These are phyloP conservation scores for Flammula alnicola DNA, from an alignment of 1,284 basidiomycete species.

Conservation along the genomic window DNA sequence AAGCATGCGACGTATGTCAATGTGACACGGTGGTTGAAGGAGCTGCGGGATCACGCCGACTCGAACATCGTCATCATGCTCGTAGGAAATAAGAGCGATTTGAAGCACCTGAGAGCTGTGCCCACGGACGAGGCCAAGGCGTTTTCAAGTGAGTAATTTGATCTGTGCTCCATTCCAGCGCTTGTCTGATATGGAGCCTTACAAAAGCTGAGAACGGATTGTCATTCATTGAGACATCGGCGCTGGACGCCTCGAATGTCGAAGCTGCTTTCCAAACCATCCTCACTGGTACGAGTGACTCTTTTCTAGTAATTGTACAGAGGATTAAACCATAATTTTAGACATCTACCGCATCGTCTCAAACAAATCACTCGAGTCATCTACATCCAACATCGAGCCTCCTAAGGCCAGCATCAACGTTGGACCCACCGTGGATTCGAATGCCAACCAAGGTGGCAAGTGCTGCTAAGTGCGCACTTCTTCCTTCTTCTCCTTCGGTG, in stretches of 20 bases:
- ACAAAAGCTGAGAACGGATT: slow-evolving; percentile 73
- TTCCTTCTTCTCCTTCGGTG: slow-evolving; percentile 10
- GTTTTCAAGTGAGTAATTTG: slow-evolving; percentile 72
- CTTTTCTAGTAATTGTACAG: neutral
- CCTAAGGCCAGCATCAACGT: slow-evolving; percentile 71
- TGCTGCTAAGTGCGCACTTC: slow-evolving; percentile 41
- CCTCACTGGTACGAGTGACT: slow-evolving; percentile 70
- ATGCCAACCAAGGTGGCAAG: slow-evolving; percentile 43
- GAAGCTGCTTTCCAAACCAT: slow-evolving; percentile 98
- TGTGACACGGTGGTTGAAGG: slow-evolving; percentile 98
- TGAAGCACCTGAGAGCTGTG: slow-evolving; percentile 96
- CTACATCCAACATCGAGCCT: slow-evolving; percentile 54
- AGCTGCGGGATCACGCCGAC: slow-evolving; percentile 93
- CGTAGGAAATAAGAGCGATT: slow-evolving; percentile 96
- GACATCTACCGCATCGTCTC: slow-evolving; percentile 97
- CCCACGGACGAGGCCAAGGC: slow-evolving; percentile 93
- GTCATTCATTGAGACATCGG: slow-evolving; percentile 98
- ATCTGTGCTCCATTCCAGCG: neutral
- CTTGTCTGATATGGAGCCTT: slow-evolving; percentile 2
- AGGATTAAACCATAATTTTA: slow-evolving; percentile 33
- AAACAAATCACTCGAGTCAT: slow-evolving; percentile 82
- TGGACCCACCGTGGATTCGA: slow-evolving; percentile 53
- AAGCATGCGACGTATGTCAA: slow-evolving; percentile 97
- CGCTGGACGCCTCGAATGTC: slow-evolving; percentile 98
- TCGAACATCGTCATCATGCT: slow-evolving; percentile 96